Base-by-base conservation (phyloP, 805 yeast species). In the Wickerhamiella kurtzmanii region DNA sequence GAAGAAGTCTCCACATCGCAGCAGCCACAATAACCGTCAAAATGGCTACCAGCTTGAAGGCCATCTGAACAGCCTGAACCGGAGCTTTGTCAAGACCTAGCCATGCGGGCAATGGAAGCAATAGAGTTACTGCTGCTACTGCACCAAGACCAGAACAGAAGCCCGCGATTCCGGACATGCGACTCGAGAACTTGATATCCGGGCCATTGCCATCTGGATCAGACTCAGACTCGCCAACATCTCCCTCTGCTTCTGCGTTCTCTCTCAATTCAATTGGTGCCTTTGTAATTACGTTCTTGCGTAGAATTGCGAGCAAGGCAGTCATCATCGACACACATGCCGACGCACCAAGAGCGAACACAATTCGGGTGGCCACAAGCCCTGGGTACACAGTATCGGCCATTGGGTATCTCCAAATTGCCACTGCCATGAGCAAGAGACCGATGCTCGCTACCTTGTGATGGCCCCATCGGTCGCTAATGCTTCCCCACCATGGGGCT, bases 61-160 rank as follows among this genome's bases (percentile, higher is more conserved):
- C 62, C 15, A 59, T 53, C 50, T 68, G 67, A 46, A 80, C 58
- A 1, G 78, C 72, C 4, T 55, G 60, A 5, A 72, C 71, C 16
- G 76, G 71, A 13, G 56, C 48, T 43, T 62, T 65, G 9, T 56
- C 51, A 17, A 62, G 56, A 11, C 72, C 73, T 48, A 76, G 64
- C 49, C 61, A 65, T 1, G 74, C 69, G 0, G 86, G 85, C 18
- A 80, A 60, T 13, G 84, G 73, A 18, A 80, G 60, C 38, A 76
- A 70, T 37, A 70, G 60, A 1, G 73, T 57, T 0, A 79, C 84
- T 0, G 84, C 70, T 50, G 77, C 72, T 1, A 80, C 70, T 1
- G 86, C 87, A 43, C 87, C 87, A 16, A 76, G 57, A 0, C 86
- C 86, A 16, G 82, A 69, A 43, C 72, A 64, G 15, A 77, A 60